Evolutionary conservation across 2,329 filamentous ascomycete species (phyloP).

Genomic region (Microthyrium microscopicum): DNA sequence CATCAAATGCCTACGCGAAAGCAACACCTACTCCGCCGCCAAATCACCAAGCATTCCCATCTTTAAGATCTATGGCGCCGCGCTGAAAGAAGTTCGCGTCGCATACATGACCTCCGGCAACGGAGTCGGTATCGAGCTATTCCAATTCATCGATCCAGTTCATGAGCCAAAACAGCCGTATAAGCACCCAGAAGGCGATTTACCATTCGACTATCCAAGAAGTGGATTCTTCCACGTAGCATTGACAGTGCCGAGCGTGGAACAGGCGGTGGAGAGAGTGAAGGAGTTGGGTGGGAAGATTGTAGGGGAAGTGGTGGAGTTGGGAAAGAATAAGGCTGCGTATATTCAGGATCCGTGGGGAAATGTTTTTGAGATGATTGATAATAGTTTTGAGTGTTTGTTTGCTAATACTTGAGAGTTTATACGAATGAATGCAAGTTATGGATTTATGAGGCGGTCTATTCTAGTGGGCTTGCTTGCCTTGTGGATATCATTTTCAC

Average conservation of each 20-base stretch:
- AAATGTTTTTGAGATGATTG: conserved; percentile 15
- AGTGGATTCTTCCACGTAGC: conserved; percentile 21
- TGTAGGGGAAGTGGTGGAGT: conserved; percentile 14
- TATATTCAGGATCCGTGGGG: conserved; percentile 17
- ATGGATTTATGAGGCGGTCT: too few species aligned
- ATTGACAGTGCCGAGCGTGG: conserved; percentile 17
- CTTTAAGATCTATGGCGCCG: conserved; percentile 16
- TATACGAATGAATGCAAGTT: too few species aligned
- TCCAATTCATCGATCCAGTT: conserved; percentile 15
- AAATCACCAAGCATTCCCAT: conserved; percentile 12
- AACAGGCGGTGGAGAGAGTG: conserved; percentile 14
- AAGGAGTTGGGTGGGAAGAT: conserved; percentile 15
- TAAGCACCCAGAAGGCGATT: conserved; percentile 6
- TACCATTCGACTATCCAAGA: conserved; percentile 13
- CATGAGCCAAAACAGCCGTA: too few species aligned
- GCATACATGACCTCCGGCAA: conserved; percentile 18
- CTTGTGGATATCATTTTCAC: too few species aligned
- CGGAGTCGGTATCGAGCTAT: conserved; percentile 19
- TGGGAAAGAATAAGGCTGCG: conserved; percentile 12
- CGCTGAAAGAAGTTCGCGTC: conserved; percentile 15
- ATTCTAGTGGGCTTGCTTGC: too few species aligned
- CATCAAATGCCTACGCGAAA: conserved; percentile 13
- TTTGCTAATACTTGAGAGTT: conserved; percentile 15
- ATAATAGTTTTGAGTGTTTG: conserved; percentile 12
- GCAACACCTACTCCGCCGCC: conserved; percentile 5